Percentiles rank a stretch among this genome's conserved stretches.
These are phyloP conservation scores for Aphanomyces cochlioides DNA, from an alignment of 352 stramenopile genomes.

Conservation along the genomic window DNA sequence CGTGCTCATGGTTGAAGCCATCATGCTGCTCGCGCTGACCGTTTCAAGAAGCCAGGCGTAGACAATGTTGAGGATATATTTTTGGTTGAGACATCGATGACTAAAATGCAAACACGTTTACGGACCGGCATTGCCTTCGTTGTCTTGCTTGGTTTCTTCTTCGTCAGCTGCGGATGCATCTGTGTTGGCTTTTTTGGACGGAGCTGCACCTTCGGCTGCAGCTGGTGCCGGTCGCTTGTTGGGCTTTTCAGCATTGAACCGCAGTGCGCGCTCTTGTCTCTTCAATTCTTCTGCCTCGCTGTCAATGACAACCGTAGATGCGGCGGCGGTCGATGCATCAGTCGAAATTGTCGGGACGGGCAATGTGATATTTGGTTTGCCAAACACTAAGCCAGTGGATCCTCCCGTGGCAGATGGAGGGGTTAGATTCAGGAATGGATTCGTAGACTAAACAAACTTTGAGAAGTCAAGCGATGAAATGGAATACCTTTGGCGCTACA, in stretches of 20 bases:
- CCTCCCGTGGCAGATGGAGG: constrained; percentile 42
- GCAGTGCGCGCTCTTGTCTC: constrained; percentile 6
- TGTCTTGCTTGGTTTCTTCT: constrained; percentile 6
- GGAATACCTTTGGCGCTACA: constrained; percentile 17
- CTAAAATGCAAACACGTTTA: too few relatives aligned
- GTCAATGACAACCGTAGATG: constrained; percentile 1
- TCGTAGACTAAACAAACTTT: constrained; percentile 23
- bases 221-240: constrained; percentile 3
- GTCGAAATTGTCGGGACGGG: constrained; percentile 58
- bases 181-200: constrained; percentile 18
- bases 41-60: background rate
- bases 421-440: constrained; percentile 40
- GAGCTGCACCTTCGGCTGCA: constrained; percentile 1
- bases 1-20: background rate
- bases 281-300: constrained; percentile 12
- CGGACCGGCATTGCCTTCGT: background rate
- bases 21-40: too few relatives aligned
- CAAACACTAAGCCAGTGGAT: constrained; percentile 64
- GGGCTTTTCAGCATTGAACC: constrained; percentile 19
- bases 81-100: background rate
- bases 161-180: constrained; percentile 6
- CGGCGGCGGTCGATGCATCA: background rate
- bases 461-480: constrained; percentile 10
- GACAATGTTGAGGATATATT: constrained; percentile 14
- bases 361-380: constrained; percentile 67